phyloP scores from a whole-genome alignment of 352 stramenopile species.

The Globisporangium nagaii region DNA sequence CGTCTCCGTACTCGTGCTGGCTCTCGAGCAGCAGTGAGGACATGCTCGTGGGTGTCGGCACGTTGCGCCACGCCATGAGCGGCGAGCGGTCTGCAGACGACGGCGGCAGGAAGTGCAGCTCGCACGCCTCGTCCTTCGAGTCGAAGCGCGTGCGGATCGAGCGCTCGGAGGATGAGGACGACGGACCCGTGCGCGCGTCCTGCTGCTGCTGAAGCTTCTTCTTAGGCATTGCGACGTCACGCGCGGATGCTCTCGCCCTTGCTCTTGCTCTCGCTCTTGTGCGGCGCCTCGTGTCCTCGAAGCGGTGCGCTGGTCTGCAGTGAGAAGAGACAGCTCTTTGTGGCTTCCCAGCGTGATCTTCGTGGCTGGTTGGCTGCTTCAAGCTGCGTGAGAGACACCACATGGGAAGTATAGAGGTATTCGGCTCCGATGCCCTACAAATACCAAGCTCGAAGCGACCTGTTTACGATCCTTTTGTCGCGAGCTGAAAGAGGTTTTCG shows the following conservation, averaged over 20 bases:
- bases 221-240: no score
- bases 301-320: no score
- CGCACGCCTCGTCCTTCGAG: slow-evolving; percentile 40
- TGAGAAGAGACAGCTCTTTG: no score
- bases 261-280: background rate
- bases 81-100: slow-evolving; percentile 71
- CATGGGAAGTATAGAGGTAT: no score
- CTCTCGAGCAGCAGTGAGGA: slow-evolving; percentile 35
- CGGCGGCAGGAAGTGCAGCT: slow-evolving; percentile 59
- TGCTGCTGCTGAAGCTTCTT: background rate
- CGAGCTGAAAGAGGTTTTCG: no score
- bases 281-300: background rate
- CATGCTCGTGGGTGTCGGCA: slow-evolving; percentile 39
- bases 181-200: background rate
- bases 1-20: slow-evolving; percentile 37
- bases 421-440: no score
- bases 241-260: background rate
- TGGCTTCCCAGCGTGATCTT: no score
- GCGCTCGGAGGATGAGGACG: slow-evolving; percentile 4
- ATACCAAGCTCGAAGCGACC: no score
- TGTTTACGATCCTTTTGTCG: no score
- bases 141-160: slow-evolving; percentile 63
- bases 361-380: background rate
- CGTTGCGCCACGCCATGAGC: slow-evolving; percentile 70
- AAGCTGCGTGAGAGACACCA: slow-evolving; percentile 5